Percentiles rank a stretch among this genome's conserved stretches.
These are phyloP conservation scores for Phyllosticta citribraziliensis DNA, from an alignment of 2,329 filamentous ascomycete genomes.

Conservation along the genomic window DNA sequence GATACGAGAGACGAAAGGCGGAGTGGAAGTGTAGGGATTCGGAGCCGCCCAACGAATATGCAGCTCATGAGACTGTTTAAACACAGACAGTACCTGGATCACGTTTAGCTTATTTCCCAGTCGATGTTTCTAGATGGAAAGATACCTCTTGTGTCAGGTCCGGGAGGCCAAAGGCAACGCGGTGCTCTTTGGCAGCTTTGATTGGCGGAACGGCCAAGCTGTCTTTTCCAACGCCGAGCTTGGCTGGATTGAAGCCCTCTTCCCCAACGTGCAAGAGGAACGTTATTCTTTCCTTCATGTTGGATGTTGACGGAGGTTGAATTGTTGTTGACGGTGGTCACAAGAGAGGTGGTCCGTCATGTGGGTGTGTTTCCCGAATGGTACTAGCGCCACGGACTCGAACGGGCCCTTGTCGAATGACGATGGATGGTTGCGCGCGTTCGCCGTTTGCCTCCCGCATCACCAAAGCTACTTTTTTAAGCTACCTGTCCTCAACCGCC, in stretches of 20 bases:
- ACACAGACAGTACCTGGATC: slow-evolving; percentile 46
- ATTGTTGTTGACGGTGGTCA: slow-evolving; percentile 1
- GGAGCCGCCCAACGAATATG: slow-evolving; percentile 71
- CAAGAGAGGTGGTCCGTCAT: background rate
- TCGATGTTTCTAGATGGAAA: background rate
- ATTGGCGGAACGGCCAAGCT: slow-evolving; percentile 50
- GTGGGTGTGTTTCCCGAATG: background rate
- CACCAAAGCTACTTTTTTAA: background rate
- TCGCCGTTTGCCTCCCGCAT: background rate
- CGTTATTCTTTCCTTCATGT: slow-evolving; percentile 71
- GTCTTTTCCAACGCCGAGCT: slow-evolving; percentile 48
- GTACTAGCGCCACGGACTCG: background rate
- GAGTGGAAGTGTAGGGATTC: slow-evolving; percentile 45
- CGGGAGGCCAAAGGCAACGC: slow-evolving; percentile 60
- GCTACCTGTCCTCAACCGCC: slow-evolving; percentile 9
- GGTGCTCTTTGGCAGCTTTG: slow-evolving; percentile 65
- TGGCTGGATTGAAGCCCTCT: slow-evolving; percentile 53
- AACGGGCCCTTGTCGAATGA: background rate
- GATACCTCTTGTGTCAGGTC: slow-evolving; percentile 61
- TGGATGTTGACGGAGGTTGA: background rate
- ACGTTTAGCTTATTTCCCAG: slow-evolving; percentile 3
- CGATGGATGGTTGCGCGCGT: background rate
- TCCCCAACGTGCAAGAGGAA: slow-evolving; percentile 49
- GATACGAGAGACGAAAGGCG: slow-evolving; percentile 65
- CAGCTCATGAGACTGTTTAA: slow-evolving; percentile 59